These are phyloP conservation scores for Aspergillus brunneoviolaceus DNA, from an alignment of 2,329 filamentous ascomycete species.

Conservation along the genomic window DNA sequence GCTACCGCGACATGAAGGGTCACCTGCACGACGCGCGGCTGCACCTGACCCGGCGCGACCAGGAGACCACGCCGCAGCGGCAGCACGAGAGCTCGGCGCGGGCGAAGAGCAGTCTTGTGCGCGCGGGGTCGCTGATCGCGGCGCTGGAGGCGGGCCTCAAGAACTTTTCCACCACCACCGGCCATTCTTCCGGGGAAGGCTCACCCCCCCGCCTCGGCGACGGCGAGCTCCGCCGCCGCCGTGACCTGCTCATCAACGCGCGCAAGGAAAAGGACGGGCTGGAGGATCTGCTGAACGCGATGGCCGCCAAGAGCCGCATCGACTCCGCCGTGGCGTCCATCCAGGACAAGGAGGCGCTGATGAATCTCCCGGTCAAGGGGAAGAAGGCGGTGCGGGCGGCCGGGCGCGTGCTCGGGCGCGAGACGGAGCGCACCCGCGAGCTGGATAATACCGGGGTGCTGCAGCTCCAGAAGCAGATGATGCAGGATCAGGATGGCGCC, in stretches of 20 bases:
- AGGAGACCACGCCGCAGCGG: slow-evolving; percentile 57
- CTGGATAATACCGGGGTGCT: slow-evolving; percentile 64
- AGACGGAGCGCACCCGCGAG: slow-evolving; percentile 62
- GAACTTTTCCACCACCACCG: slow-evolving; percentile 24
- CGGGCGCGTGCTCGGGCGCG: slow-evolving; percentile 53
- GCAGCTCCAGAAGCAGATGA: slow-evolving; percentile 62
- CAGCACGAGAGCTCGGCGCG: slow-evolving; percentile 64
- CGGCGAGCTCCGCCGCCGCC: slow-evolving; percentile 59
- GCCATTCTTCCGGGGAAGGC: background rate
- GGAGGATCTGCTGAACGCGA: slow-evolving; percentile 59
- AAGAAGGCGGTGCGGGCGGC: slow-evolving; percentile 42
- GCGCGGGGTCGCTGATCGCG: slow-evolving; percentile 55
- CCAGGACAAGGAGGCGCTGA: slow-evolving; percentile 46
- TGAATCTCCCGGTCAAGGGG: slow-evolving; percentile 18
- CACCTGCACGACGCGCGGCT: slow-evolving; percentile 61
- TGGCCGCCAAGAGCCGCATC: slow-evolving; percentile 52
- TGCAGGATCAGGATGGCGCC: slow-evolving; percentile 61
- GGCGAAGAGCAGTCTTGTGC: slow-evolving; percentile 60
- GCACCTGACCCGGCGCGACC: slow-evolving; percentile 60
- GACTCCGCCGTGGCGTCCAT: slow-evolving; percentile 49
- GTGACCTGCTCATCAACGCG: slow-evolving; percentile 58
- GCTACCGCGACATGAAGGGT: slow-evolving; percentile 59
- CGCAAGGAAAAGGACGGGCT: slow-evolving; percentile 63
- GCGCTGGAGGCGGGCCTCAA: slow-evolving; percentile 59
- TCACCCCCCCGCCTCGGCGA: slow-evolving; percentile 50